Evolutionary conservation across 108 stramenopile genomes (phyloP).

Genomic region (Mediolabrus comicus): DNA sequence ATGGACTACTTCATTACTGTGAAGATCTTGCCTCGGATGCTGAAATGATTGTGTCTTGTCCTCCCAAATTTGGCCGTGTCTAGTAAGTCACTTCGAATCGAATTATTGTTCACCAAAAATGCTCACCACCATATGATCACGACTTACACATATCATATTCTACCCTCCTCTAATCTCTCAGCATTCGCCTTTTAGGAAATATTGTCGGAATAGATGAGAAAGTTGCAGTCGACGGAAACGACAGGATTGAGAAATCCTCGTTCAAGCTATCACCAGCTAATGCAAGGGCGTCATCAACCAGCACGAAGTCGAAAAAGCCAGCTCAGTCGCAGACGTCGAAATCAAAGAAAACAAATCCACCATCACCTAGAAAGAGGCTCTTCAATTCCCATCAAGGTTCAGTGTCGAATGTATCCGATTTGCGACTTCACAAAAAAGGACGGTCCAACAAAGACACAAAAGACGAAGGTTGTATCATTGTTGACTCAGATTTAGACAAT

Average conservation of each 20-base stretch:
- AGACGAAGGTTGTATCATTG: constrained; percentile 27
- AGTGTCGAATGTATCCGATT: constrained; percentile 30
- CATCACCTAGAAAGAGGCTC: constrained; percentile 18
- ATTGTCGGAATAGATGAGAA: constrained; percentile 68
- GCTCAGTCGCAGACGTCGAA: constrained; percentile 8
- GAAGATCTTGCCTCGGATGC: constrained; percentile 49
- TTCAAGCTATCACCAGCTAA: constrained; percentile 34
- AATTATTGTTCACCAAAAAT: neutral
- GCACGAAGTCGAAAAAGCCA: constrained; percentile 11
- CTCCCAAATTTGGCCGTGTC: constrained; percentile 56
- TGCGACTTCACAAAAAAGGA: constrained; percentile 38
- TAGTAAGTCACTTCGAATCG: constrained; percentile 9
- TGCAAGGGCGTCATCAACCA: constrained; percentile 12
- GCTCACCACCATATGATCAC: neutral
- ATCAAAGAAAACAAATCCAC: neutral
- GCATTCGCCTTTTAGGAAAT: constrained; percentile 62
- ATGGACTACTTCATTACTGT: constrained; percentile 56
- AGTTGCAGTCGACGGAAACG: constrained; percentile 40
- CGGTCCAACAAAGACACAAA: constrained; percentile 4
- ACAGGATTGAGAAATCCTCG: constrained; percentile 29
- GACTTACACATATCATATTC: neutral
- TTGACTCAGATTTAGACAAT: constrained; percentile 9
- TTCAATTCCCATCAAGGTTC: constrained; percentile 24
- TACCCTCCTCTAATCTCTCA: neutral
- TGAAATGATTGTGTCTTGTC: constrained; percentile 43